A percentile compares a stretch with the other conserved stretches of the same genome.
Conservation (phyloP, 345 rosid species). For the Cardamine chenopodiifolia region DNA sequence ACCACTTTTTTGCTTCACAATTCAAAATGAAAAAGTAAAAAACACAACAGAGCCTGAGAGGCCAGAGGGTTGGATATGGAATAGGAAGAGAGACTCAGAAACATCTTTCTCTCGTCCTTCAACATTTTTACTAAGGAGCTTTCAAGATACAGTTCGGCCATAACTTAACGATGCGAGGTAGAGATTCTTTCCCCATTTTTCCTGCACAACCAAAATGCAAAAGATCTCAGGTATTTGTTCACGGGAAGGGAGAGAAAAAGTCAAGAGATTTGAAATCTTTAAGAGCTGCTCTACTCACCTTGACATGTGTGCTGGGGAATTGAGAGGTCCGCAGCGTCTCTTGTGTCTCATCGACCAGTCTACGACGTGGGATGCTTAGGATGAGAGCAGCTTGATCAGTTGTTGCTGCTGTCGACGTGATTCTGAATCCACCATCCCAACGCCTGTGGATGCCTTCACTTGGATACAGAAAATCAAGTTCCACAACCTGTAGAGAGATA, state of each 20-base stretch:
- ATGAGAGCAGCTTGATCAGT: constrained; percentile 91
- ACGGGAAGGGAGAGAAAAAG: background rate
- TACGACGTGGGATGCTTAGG: constrained; percentile 81
- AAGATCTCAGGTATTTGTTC: constrained; percentile 1
- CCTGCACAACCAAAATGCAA: constrained; percentile 48
- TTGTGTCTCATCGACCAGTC: constrained; percentile 86
- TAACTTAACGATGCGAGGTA: constrained; percentile 75
- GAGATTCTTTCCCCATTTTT: constrained; percentile 86
- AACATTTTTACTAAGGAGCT: constrained; percentile 8
- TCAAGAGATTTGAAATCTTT: background rate
- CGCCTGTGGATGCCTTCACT: constrained; percentile 97
- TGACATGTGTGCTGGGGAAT: constrained; percentile 94
- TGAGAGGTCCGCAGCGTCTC: constrained; percentile 94
- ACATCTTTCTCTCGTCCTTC: constrained; percentile 26
- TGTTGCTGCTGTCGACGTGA: constrained; percentile 94
- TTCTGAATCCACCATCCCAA: constrained; percentile 93
- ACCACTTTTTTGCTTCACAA: constrained; percentile 34
- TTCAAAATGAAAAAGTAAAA: constrained; percentile 13
- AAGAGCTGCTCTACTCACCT: constrained; percentile 53
- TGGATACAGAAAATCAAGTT: constrained; percentile 97
- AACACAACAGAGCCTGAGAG: constrained; percentile 33
- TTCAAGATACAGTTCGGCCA: constrained; percentile 78
- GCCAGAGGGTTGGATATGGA: constrained; percentile 16
- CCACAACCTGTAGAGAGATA: constrained; percentile 67
- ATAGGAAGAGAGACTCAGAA: constrained; percentile 26